Evolutionary conservation across 352 stramenopile species (phyloP), one percentile per base, ranked within the genome.

Genomic region (Globisporangium carolinianum): DNA sequence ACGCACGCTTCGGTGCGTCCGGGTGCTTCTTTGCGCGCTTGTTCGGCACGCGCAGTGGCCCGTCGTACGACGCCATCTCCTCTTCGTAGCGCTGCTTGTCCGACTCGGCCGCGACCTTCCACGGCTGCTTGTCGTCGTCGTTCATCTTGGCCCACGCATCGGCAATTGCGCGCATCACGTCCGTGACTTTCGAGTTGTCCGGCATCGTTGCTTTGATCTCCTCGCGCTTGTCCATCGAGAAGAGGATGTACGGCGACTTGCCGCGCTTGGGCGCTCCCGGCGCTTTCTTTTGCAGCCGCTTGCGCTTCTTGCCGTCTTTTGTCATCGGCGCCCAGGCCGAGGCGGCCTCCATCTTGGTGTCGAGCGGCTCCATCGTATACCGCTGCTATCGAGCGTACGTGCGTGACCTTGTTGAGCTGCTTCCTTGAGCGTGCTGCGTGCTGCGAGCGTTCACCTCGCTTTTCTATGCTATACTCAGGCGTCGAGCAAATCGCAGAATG

Each of bases 21-120:
- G 91, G 89, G 72, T 98, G 82, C 67, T 98, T 98, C 81, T 98
- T 98, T 8, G 89, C 89, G 51, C 93, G 79, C 71, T 98, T 98
- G 62, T 96, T 96, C 12, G 83, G 75, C 46, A 97, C 84, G 36
- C 92, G 88, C 67, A 97, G 73, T 6, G 91, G 90, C 0, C 94
- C 92, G 53, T 97, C 92, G 62, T 95, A 94, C 5, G 81, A 78
- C n/a, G 90, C 75, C 77, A 97, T 98, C 72, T 98, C 93, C 60
- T 91, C 78, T 55, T 96, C 79, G 67, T 97, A 98, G 36, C 95
- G 88, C 63, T 96, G 75, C 73, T 98, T 98, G 69, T 98, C 95
- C 10, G 88, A 86, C 58, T 92, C 79, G 7, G 95, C 93, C 17
- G 89, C 76, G n/a, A 89, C 68, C 47, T 98, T 96, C 93, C 94